Evolutionary conservation across 495 filamentous ascomycete genomes (phyloP), one percentile per base, ranked within the genome.

Genomic region (Podospora sp.): DNA sequence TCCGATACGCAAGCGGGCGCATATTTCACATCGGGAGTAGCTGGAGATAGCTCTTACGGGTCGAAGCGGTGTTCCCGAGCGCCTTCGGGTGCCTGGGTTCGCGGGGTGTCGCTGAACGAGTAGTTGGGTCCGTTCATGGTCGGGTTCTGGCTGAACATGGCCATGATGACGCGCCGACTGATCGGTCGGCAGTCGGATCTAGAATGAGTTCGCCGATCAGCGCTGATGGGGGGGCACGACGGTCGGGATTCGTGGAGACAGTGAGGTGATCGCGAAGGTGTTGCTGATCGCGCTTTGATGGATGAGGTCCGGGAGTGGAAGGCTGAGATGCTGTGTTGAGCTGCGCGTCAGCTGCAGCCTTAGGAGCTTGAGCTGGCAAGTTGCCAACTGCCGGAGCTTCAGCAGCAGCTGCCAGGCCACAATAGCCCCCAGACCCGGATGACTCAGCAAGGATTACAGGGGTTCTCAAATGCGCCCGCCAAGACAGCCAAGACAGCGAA

Each of bases 51-150:
- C 20, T 62, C 86, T 76, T 87, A 97, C 95, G 95, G 95, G 78
- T 97, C 93, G 81, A 98, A 98, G 70, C 88, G 86, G 80, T 97
- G 94, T 79, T 97, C 75, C 62, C 83, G 81, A 27, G 83, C 73
- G 58, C 81, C 80, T 66, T 84, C 82, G 46, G 80, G 73, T 6
- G 78, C 76, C 33, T 76, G 71, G 46, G 63, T 67, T 70, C 75
- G 79, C 56, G 84, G 83, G 27, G 80, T 74, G 70, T 86, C 83
- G 73, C 77, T 82, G 78, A 86, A 82, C 60, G 83, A 86, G 74
- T 87, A 87, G 77, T 81, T 86, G 69, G 85, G 85, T 65, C 85
- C 85, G 77, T 86, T 86, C 79, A 86, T 81, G 73, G 85, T 71
- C 61, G 85, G 84, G 76, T 87, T 87, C 74, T 86, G 84, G 79